Evolutionary conservation across 345 rosid genomes (phyloP).

Genomic region (Salix koriyanagi): DNA sequence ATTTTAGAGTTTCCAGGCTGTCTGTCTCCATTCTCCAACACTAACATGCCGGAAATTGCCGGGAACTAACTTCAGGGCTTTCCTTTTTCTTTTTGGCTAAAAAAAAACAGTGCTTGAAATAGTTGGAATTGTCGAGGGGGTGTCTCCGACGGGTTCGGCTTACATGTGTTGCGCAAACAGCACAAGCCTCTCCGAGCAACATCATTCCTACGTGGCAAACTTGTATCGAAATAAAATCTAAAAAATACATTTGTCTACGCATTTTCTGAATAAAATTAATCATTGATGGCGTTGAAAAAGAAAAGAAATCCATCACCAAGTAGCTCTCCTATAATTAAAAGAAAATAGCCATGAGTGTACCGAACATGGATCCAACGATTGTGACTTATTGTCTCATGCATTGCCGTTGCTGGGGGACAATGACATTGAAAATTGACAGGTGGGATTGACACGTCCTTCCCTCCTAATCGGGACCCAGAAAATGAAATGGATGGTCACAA

Average conservation of each 20-base stretch:
- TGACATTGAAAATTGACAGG: constrained; percentile 26
- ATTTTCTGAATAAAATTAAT: background rate
- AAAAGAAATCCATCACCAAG: background rate
- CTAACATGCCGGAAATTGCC: background rate
- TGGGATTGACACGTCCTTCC: constrained; percentile 6
- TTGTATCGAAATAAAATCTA: background rate
- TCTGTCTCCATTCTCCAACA: background rate
- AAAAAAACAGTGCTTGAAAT: background rate
- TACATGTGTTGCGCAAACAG: background rate
- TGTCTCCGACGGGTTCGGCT: background rate
- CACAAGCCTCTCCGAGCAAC: background rate
- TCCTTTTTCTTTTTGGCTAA: no score
- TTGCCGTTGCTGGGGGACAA: constrained; percentile 17
- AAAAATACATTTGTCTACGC: background rate
- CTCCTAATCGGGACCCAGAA: constrained; percentile 11
- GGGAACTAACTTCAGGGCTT: background rate
- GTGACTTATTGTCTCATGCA: constrained; percentile 36
- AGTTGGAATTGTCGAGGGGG: background rate
- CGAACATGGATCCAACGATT: constrained; percentile 16
- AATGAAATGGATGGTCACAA: constrained; percentile 14
- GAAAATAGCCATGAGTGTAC: background rate
- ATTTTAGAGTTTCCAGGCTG: no score
- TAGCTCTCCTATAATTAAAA: no score
- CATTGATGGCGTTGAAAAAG: background rate
- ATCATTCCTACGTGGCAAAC: background rate